Percentiles rank a stretch among this genome's conserved stretches.
These are phyloP conservation scores for Rachicladosporium sp. DNA, from an alignment of 2,329 filamentous ascomycete genomes.

Conservation along the genomic window DNA sequence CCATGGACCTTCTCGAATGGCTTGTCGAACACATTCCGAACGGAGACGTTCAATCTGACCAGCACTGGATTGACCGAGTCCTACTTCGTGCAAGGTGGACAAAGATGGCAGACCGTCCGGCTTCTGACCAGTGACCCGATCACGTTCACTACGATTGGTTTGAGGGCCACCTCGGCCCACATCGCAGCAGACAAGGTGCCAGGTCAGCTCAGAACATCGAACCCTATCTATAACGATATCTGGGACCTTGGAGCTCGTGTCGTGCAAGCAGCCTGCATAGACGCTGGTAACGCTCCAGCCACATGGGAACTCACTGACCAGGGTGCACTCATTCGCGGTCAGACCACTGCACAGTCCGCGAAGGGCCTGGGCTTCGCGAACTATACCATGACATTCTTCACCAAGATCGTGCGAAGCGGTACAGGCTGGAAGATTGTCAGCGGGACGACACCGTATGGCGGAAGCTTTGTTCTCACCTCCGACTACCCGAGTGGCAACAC, in stretches of 20 bases:
- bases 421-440: slow-evolving; percentile 27
- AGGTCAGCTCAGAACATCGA: slow-evolving; percentile 20
- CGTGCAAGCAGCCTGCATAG: slow-evolving; percentile 25
- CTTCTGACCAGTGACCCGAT: slow-evolving; percentile 25
- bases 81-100: slow-evolving; percentile 30
- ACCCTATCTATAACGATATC: slow-evolving; percentile 24
- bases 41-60: slow-evolving; percentile 29
- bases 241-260: slow-evolving; percentile 28
- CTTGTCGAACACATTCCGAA: slow-evolving; percentile 25
- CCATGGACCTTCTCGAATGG: slow-evolving; percentile 19
- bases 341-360: slow-evolving; percentile 19
- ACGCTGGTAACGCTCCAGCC: slow-evolving; percentile 25
- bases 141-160: slow-evolving; percentile 22
- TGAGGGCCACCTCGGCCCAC: slow-evolving; percentile 20
- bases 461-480: slow-evolving; percentile 17
- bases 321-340: slow-evolving; percentile 26
- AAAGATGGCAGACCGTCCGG: slow-evolving; percentile 29
- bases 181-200: slow-evolving; percentile 15
- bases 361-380: slow-evolving; percentile 17
- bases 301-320: slow-evolving; percentile 24
- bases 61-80: slow-evolving; percentile 17
- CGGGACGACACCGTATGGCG: slow-evolving; percentile 8
- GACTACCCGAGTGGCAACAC: slow-evolving; percentile 14
- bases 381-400: slow-evolving; percentile 27
- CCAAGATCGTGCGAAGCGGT: slow-evolving; percentile 28